Evolutionary conservation across 257 asterid species (phyloP).

Genomic region (Gynochthodes officinalis): DNA sequence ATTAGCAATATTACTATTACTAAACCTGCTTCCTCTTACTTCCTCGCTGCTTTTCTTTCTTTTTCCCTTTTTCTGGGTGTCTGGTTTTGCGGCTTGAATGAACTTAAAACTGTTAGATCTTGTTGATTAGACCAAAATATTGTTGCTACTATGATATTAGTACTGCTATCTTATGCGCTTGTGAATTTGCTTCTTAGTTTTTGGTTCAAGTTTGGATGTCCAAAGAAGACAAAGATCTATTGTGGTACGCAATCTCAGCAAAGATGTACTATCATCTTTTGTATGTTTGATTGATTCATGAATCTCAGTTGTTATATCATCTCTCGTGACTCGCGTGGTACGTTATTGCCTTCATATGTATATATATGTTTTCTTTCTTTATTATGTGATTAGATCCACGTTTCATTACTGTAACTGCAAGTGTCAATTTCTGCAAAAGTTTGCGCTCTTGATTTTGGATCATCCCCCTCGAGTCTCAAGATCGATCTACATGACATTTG

Average conservation of each 20-base stretch:
- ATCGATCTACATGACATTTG: no score
- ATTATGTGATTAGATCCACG: no score
- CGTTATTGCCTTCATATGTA: no score
- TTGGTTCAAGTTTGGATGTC: background rate
- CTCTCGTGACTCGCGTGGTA: background rate
- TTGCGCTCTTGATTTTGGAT: no score
- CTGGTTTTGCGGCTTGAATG: background rate
- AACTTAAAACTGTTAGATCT: conserved; percentile 8
- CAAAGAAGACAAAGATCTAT: background rate
- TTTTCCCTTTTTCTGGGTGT: background rate
- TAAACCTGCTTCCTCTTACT: background rate
- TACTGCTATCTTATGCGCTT: background rate
- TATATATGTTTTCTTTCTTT: background rate
- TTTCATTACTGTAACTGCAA: no score
- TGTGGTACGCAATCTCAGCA: background rate
- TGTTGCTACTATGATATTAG: background rate
- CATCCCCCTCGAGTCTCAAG: no score
- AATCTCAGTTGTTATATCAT: background rate
- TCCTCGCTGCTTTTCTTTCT: background rate
- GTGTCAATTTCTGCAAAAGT: no score
- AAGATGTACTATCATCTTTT: background rate
- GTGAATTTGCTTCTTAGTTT: background rate
- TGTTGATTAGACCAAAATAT: background rate
- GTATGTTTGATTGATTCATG: background rate
- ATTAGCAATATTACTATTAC: background rate